phyloP scores from a whole-genome alignment of 2,329 filamentous ascomycete species.

The Fusarium sacchari region DNA sequence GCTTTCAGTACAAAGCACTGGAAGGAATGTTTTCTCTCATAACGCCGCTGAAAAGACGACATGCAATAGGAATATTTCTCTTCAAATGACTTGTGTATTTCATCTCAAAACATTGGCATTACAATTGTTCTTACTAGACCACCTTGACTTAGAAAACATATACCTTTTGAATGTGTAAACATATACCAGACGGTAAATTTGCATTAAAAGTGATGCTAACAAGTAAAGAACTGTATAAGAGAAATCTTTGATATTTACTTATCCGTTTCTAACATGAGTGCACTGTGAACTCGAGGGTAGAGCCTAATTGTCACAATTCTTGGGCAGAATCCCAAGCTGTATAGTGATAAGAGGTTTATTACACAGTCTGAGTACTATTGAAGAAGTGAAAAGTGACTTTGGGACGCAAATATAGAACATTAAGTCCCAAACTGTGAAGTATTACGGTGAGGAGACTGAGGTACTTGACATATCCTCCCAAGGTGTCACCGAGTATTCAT shows the following conservation, averaged over 20 bases:
- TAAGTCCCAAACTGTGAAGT: neutral
- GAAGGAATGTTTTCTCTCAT: neutral
- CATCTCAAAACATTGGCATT: neutral
- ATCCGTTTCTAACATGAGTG: neutral
- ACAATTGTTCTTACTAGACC: no score
- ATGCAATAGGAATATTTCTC: neutral
- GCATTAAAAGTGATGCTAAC: fast-evolving
- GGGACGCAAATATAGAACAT: neutral
- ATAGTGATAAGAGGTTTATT: neutral
- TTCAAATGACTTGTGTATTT: neutral
- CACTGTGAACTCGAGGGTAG: neutral
- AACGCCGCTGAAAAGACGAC: fast-evolving
- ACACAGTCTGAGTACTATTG: fast-evolving
- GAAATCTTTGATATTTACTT: neutral
- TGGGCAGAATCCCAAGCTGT: neutral
- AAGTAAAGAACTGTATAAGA: neutral
- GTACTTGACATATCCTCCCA: neutral
- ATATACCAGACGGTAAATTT: neutral
- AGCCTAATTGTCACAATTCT: neutral
- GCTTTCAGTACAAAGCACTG: no score
- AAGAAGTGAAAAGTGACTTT: fast-evolving
- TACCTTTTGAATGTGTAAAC: neutral
- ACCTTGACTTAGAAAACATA: no score
- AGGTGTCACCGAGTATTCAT: neutral
- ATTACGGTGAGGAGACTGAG: neutral